Evolutionary conservation across 495 filamentous ascomycete species (phyloP), one percentile per base, ranked within the genome.

Genomic region (Neurospora hispaniola): DNA sequence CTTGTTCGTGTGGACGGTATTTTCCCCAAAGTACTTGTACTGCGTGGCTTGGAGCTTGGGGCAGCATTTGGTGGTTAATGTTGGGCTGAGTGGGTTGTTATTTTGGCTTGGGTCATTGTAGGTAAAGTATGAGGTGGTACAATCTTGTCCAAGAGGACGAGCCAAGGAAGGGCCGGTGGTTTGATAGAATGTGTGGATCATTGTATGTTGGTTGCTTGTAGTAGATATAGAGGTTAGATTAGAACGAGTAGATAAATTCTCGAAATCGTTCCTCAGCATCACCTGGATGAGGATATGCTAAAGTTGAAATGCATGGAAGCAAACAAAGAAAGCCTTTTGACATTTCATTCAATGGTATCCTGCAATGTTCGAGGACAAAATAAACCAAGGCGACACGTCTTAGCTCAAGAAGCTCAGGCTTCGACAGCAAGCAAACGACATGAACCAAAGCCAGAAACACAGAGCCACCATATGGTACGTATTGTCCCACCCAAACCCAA

Each of bases 1-100:
- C 85, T 82, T 99, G 74, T 99, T 99, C 81, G 93, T 99, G 71
- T 99, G 96, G 96, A 98, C 94, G 0, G 96, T 99, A 40, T 99
- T 99, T 81, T 94, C 91, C 70, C 96, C 96, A 5, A 99, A 98
- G 81, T 99, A 93, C 82, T 81, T 99, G 75, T 98, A 96, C 80
- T 90, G 87, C 69, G 90, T 96, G 82, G 94, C 90, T 23, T 99
- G 96, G 96, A 89, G 87, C 75, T 73, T 92, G 70, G 90, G 87
- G n/a, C 90, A 91, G 80, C 94, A 99, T 87, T 78, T 94, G 71
- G 79, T 83, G 69, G 85, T 94, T 54, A 93, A 93, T 80, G 73
- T 91, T 23, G 84, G 82, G 10, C 76, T 90, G 54, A 86, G 87
- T 14, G 82, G 87, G 74, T 41, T 89, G 76, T 76, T 92, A 74